These are phyloP conservation scores for Byssochlamys sp. DNA, from an alignment of 2,329 filamentous ascomycete species.

Conservation along the genomic window DNA sequence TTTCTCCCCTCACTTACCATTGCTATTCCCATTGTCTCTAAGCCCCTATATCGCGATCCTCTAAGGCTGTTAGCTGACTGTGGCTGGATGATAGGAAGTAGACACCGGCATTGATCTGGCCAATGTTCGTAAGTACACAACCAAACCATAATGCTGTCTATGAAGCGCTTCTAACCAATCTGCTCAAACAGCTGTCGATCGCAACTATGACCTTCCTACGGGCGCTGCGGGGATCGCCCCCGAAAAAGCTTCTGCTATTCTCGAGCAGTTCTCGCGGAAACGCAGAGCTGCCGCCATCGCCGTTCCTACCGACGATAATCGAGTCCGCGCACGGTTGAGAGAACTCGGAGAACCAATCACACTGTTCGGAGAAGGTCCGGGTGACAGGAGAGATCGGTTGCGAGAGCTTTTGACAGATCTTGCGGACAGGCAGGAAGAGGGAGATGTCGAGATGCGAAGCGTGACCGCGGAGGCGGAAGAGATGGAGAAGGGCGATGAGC, in stretches of 20 bases:
- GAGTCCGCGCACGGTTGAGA: constrained; percentile 69
- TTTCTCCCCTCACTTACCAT: constrained; percentile 19
- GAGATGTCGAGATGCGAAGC: constrained; percentile 45
- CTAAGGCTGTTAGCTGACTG: constrained; percentile 13
- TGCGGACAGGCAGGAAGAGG: constrained; percentile 49
- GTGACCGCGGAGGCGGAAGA: constrained; percentile 40
- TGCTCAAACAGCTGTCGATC: constrained; percentile 52
- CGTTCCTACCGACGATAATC: constrained; percentile 85
- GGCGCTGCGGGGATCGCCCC: constrained; percentile 57
- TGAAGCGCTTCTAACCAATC: constrained; percentile 2
- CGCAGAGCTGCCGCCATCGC: constrained; percentile 77
- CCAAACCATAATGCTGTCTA: background rate
- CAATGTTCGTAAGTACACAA: constrained; percentile 49
- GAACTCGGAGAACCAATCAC: constrained; percentile 90
- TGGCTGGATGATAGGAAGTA: constrained; percentile 26
- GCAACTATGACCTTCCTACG: constrained; percentile 71
- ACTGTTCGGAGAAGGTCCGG: constrained; percentile 80
- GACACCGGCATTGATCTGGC: constrained; percentile 53
- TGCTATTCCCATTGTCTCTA: constrained; percentile 9
- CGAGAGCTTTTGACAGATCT: constrained; percentile 69
- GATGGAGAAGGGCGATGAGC: constrained; percentile 60
- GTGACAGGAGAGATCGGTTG: constrained; percentile 75
- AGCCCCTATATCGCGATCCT: constrained; percentile 6
- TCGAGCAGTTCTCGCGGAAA: constrained; percentile 84
- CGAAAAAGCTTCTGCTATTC: constrained; percentile 73